These are phyloP conservation scores for Wickerhamiella musiphila DNA, from an alignment of 805 yeast species.

Conservation along the genomic window DNA sequence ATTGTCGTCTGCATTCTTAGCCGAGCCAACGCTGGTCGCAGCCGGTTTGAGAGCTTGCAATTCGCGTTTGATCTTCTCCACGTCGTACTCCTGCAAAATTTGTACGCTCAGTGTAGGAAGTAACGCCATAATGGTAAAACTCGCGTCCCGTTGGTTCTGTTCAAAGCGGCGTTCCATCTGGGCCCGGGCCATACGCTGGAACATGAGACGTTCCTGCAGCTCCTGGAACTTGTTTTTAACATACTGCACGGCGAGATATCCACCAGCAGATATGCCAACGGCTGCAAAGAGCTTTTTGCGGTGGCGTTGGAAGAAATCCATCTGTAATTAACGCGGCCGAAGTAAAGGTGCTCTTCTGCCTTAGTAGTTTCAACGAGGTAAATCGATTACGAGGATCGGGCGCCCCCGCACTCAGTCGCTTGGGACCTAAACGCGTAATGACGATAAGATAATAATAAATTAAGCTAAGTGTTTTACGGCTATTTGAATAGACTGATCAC, in stretches of 20 bases:
- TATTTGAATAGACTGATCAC: too few relatives aligned
- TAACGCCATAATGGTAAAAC: conserved; percentile 65
- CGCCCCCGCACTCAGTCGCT: too few relatives aligned
- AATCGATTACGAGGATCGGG: too few relatives aligned
- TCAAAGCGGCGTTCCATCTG: conserved; percentile 67
- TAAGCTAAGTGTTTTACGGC: too few relatives aligned
- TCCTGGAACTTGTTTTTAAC: conserved; percentile 30
- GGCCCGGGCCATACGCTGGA: conserved; percentile 44
- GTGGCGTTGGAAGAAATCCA: conserved; percentile 29
- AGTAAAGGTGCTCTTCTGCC: too few relatives aligned
- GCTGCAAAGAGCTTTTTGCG: conserved; percentile 28
- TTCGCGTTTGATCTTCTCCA: conserved; percentile 55
- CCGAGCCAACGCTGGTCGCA: conserved; percentile 1
- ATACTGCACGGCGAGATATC: conserved; percentile 29
- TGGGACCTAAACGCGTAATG: too few relatives aligned
- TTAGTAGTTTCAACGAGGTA: too few relatives aligned
- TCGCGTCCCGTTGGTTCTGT: conserved; percentile 83
- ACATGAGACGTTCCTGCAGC: conserved; percentile 33
- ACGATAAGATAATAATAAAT: too few relatives aligned
- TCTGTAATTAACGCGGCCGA: conserved; percentile 11
- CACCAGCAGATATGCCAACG: conserved; percentile 28
- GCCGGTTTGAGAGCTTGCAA: conserved; percentile 39
- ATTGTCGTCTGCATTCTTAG: neutral
- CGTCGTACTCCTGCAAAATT: conserved; percentile 42
- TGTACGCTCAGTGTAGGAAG: conserved; percentile 60